Evolutionary conservation across 2,329 filamentous ascomycete genomes (phyloP).

Genomic region (Stagonosporopsis chrysanthemi): DNA sequence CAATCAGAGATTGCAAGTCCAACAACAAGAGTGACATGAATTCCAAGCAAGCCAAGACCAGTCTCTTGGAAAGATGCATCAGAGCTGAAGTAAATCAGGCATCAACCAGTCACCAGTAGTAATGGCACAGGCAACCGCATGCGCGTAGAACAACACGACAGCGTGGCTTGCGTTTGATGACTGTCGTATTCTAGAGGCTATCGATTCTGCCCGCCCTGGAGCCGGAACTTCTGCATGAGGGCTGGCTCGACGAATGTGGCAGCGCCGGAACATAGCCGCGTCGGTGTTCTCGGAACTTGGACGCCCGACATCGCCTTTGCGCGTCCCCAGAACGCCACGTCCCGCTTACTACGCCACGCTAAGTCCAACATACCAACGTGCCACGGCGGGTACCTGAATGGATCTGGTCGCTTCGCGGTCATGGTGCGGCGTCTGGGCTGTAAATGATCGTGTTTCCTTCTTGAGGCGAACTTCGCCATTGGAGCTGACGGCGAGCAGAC

Average conservation of each 20-base stretch:
- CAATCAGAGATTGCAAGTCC: neutral
- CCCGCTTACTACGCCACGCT: conserved; percentile 7
- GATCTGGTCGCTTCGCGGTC: conserved; percentile 1
- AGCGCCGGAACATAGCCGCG: conserved; percentile 4
- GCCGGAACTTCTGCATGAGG: conserved; percentile 9
- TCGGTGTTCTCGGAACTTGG: conserved; percentile 6
- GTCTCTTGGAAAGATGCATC: neutral
- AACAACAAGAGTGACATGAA: neutral
- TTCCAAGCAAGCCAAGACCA: neutral
- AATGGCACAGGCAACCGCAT: conserved; percentile 3
- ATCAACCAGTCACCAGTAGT: neutral
- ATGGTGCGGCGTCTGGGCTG: neutral
- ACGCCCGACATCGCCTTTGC: conserved; percentile 6
- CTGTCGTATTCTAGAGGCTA: conserved; percentile 13
- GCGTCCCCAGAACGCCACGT: conserved; percentile 17
- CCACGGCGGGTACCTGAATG: conserved; percentile 13
- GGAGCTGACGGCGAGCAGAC: neutral
- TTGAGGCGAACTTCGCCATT: neutral
- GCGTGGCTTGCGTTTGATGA: conserved; percentile 15
- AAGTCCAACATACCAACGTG: conserved; percentile 4
- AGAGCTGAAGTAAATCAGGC: neutral
- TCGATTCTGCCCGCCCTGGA: conserved; percentile 17
- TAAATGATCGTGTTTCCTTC: neutral
- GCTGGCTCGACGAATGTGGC: conserved; percentile 10
- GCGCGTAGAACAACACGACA: neutral